Evolutionary conservation across 352 stramenopile species (phyloP).

Genomic region (Phytophthora pseudosyringae): DNA sequence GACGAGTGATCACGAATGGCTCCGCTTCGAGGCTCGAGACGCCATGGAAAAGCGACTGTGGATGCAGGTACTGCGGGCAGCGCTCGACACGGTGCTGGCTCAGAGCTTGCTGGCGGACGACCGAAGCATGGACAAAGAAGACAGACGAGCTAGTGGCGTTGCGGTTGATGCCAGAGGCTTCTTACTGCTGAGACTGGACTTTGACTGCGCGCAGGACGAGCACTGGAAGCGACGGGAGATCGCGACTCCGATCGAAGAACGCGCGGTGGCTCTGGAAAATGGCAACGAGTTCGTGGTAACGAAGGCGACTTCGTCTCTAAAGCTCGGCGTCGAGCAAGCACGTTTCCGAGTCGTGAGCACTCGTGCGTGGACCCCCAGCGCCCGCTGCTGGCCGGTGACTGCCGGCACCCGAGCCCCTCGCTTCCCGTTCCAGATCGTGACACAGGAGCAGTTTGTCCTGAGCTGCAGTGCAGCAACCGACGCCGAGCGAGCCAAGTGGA

Average conservation of each 20-base stretch:
- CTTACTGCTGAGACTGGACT: constrained; percentile 48
- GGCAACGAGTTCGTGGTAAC: constrained; percentile 58
- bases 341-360: constrained; percentile 56
- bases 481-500: constrained; percentile 66
- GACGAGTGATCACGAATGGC: constrained; percentile 55
- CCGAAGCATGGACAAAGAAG: constrained; percentile 2
- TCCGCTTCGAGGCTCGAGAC: constrained; percentile 52
- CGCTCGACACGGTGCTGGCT: constrained; percentile 54
- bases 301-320: constrained; percentile 28
- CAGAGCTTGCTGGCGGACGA: constrained; percentile 55
- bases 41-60: constrained; percentile 49
- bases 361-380: constrained; percentile 45
- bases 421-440: constrained; percentile 77
- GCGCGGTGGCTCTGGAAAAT: constrained; percentile 52
- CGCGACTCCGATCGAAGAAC: constrained; percentile 47
- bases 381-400: constrained; percentile 35
- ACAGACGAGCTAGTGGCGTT: background rate
- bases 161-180: constrained; percentile 31
- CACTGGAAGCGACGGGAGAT: constrained; percentile 32
- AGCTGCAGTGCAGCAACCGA: constrained; percentile 68
- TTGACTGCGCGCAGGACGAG: constrained; percentile 27
- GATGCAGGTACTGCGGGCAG: constrained; percentile 58
- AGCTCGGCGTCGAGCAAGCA: constrained; percentile 33
- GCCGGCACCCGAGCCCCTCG: constrained; percentile 31
- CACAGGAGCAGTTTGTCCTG: constrained; percentile 66